Conservation (phyloP, 192 early-diverging fungal genomes). For the Lunasporangiospora selenospora region DNA sequence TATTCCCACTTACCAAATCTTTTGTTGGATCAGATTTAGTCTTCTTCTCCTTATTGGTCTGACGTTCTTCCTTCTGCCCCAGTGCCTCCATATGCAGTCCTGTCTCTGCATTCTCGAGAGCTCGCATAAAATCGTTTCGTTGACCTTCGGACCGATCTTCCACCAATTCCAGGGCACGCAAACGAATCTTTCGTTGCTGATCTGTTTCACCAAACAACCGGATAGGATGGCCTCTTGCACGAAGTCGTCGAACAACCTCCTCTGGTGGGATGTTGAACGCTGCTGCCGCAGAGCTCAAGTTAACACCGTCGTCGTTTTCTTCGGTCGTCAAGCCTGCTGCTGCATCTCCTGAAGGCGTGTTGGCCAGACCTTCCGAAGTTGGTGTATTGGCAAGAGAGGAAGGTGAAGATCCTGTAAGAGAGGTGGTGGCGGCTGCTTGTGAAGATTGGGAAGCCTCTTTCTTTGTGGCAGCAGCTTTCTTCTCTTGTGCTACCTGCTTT, state of each 20-base stretch:
- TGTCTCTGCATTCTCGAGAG: constrained; percentile 82
- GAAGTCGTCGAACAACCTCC: constrained; percentile 82
- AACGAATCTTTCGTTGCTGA: constrained; percentile 74
- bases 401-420: constrained; percentile 1
- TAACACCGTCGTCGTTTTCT: background rate
- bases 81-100: constrained; percentile 80
- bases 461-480: constrained; percentile 19
- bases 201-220: constrained; percentile 92
- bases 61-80: constrained; percentile 56
- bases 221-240: constrained; percentile 89
- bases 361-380: background rate
- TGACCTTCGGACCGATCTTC: constrained; percentile 88
- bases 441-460: constrained; percentile 2
- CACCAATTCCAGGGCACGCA: constrained; percentile 80
- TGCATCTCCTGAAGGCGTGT: constrained; percentile 15
- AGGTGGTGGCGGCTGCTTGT: constrained; percentile 6
- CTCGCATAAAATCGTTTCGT: constrained; percentile 90
- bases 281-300: constrained; percentile 7
- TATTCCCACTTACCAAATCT: constrained; percentile 52
- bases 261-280: constrained; percentile 69
- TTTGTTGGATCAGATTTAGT: constrained; percentile 50
- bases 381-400: no score
- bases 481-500: constrained; percentile 9
- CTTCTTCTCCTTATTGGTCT: constrained; percentile 57
- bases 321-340: background rate